Evolutionary conservation across 2,329 filamentous ascomycete species (phyloP), one percentile per base, ranked within the genome.

Genomic region (Fusarium chaquense): DNA sequence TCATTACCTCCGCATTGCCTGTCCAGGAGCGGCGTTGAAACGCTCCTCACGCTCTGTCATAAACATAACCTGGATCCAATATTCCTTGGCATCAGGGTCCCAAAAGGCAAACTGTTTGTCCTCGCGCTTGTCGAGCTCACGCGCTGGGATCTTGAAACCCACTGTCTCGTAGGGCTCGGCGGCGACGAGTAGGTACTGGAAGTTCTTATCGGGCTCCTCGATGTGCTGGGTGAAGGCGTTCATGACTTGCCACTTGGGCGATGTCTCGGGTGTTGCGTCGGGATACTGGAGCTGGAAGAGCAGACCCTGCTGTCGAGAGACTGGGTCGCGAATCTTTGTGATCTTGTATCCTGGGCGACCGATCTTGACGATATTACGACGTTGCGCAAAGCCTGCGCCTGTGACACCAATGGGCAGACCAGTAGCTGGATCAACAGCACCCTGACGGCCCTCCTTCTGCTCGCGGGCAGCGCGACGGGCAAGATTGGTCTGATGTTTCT

Each of bases 131-230:
- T 99, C 96, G 63, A 99, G 90, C 84, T 98, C 96, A 63, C 93
- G 86, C 7, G 94, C 93, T 79, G 97, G 96, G 58, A 99, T 85
- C 85, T 99, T 99, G 81, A 99, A 98, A 6, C 89, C 93, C 79
- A 95, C 97, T 3, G 94, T 98, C 88, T 99, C 95, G 83, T 99
- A 99, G 13, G 96, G 96, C 83, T 99, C 96, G 13, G 95, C 96
- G 1, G 96, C 95, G 13, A 99, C 92, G 53, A 98, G 86, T 73
- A 99, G 85, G 79, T 98, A 99, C 86, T 99, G 96, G 78, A 91
- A 98, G 73, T 90, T 91, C 82, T 96, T 94, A 80, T 99, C 95
- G 13, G 94, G 93, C 65, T 98, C 93, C 81, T 99, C 96, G 55
- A 98, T 85, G 80, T 92, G 94, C 86, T 99, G 96, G 81, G 97